Evolutionary conservation across 192 early-diverging fungal genomes (phyloP).

Genomic region (Coemansia sp.): DNA sequence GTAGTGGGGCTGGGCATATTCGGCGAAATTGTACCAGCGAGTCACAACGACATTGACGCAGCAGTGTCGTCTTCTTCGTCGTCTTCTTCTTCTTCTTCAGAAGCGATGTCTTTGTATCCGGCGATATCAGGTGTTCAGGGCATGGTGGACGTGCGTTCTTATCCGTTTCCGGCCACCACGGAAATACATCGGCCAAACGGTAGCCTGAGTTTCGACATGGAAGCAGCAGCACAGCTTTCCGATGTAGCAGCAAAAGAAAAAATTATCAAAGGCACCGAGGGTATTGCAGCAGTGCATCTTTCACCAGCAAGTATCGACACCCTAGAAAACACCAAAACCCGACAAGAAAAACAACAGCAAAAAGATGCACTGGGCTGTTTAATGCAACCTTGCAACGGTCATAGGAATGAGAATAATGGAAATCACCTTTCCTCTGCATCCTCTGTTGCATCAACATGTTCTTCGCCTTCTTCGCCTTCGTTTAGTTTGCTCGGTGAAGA

Average conservation of each 20-base stretch:
- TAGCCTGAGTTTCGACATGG: conserved; percentile 1
- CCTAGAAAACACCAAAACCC: neutral
- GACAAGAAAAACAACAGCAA: neutral
- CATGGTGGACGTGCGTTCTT: neutral
- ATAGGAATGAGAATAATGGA: neutral
- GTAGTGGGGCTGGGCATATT: neutral
- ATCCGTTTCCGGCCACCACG: neutral
- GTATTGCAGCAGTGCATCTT: neutral
- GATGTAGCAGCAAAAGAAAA: neutral
- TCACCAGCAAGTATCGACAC: neutral
- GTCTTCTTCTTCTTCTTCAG: neutral
- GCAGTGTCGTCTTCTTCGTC: neutral
- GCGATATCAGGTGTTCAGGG: neutral
- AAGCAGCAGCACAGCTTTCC: neutral
- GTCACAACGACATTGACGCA: neutral
- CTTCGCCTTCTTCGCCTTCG: neutral
- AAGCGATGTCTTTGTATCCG: neutral
- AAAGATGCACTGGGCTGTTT: neutral
- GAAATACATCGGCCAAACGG: neutral
- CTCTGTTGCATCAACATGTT: neutral
- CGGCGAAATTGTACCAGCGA: neutral
- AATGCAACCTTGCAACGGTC: neutral
- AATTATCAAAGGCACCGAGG: neutral
- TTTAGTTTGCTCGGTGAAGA: neutral
- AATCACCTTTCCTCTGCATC: neutral